Evolutionary conservation across 257 asterid genomes (phyloP).

Genomic region (Ballota nigra): DNA sequence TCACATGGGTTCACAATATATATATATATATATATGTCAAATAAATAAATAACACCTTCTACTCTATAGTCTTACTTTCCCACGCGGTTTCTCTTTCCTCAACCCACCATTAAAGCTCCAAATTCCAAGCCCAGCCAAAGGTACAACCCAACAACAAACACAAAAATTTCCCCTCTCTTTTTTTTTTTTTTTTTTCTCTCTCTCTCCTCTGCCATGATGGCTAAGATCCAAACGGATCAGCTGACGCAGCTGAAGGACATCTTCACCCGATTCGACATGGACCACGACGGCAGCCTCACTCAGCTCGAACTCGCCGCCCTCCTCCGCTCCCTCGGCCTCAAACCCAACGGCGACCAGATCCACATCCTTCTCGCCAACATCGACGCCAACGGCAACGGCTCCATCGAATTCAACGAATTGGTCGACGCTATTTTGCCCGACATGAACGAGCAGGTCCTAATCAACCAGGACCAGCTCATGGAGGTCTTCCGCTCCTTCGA

Average conservation of each 20-base stretch:
- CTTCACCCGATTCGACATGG: slow-evolving; percentile 87
- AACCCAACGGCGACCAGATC: slow-evolving; percentile 78
- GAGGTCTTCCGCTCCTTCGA: slow-evolving; percentile 81
- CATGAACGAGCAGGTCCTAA: slow-evolving; percentile 52
- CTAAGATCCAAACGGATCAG: slow-evolving; percentile 45
- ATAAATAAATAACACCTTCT: too few relatives aligned
- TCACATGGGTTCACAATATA: neutral
- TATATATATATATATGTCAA: too few relatives aligned
- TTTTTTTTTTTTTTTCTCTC: too few relatives aligned
- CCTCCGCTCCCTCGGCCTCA: slow-evolving; percentile 77
- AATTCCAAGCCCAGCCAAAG: slow-evolving; percentile 9
- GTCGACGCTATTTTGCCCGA: slow-evolving; percentile 63
- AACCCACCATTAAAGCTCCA: slow-evolving; percentile 9
- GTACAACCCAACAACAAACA: neutral
- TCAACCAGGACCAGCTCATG: slow-evolving; percentile 66
- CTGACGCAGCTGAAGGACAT: slow-evolving; percentile 58
- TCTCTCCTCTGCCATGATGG: slow-evolving; percentile 28
- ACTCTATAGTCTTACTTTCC: neutral
- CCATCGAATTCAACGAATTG: slow-evolving; percentile 77
- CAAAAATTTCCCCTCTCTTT: neutral
- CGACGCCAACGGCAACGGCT: slow-evolving; percentile 86
- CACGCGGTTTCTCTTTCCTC: slow-evolving; percentile 26
- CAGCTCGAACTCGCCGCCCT: slow-evolving; percentile 82
- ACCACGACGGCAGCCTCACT: slow-evolving; percentile 91
- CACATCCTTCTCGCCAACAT: slow-evolving; percentile 58